A percentile compares a stretch with the other conserved stretches of the same genome.
Conservation (phyloP, 495 filamentous ascomycete species). For the Sordaria brevicollis region DNA sequence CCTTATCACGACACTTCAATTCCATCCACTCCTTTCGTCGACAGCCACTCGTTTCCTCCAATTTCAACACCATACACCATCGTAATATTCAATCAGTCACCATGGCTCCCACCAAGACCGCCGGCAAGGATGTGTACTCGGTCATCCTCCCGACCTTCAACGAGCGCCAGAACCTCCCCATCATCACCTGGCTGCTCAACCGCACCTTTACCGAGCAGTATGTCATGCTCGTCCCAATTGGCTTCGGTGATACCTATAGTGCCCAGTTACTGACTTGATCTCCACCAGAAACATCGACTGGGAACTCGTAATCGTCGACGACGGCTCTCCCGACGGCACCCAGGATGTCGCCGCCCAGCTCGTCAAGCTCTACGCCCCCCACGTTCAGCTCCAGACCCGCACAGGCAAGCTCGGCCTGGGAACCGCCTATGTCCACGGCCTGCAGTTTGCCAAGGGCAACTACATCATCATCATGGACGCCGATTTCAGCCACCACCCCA, state of each 20-base stretch:
- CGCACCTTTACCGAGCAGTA: constrained; percentile 81
- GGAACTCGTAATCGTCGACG: constrained; percentile 96
- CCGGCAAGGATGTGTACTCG: constrained; percentile 69
- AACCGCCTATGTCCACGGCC: constrained; percentile 92
- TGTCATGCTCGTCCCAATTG: constrained; percentile 1
- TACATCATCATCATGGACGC: constrained; percentile 99
- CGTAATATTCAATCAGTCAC: not conserved
- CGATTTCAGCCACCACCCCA: constrained; percentile 97
- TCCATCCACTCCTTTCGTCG: not conserved
- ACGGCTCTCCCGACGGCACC: constrained; percentile 93
- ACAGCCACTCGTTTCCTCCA: not conserved
- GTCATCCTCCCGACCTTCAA: constrained; percentile 98
- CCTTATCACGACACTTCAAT: not conserved
- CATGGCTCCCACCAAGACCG: constrained; percentile 28
- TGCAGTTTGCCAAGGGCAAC: constrained; percentile 79
- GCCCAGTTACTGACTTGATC: not conserved
- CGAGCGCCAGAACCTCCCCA: constrained; percentile 91
- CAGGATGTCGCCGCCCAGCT: constrained; percentile 84
- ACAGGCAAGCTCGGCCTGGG: constrained; percentile 92
- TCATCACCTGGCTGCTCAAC: constrained; percentile 88
- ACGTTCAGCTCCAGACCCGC: constrained; percentile 75
- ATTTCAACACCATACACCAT: not conserved
- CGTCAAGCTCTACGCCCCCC: constrained; percentile 65
- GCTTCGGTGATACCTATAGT: not conserved
- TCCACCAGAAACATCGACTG: constrained; percentile 73